phyloP scores from a whole-genome alignment of 805 yeast species.

The Tetrapisispora arboricola region DNA sequence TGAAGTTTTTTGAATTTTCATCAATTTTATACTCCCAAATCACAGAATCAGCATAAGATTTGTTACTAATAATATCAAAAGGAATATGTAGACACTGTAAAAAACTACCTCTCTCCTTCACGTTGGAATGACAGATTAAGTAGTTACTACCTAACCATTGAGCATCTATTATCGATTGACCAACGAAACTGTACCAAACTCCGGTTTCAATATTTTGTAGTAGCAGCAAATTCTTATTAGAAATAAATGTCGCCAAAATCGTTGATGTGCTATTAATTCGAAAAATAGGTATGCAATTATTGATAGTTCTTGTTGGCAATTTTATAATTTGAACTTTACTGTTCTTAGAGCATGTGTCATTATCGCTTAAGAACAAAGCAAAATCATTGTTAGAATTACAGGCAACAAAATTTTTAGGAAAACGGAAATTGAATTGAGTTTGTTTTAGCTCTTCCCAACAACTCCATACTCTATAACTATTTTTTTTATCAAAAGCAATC shows the following conservation, averaged over 20 bases:
- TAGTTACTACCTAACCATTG: constrained; percentile 27
- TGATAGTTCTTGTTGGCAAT: constrained; percentile 25
- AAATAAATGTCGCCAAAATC: constrained; percentile 20
- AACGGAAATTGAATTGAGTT: constrained; percentile 16
- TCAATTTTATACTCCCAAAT: constrained; percentile 24
- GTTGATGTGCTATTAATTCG: constrained; percentile 19
- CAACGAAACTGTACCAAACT: constrained; percentile 22
- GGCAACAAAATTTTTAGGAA: constrained; percentile 14
- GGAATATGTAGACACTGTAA: constrained; percentile 22
- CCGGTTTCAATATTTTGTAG: constrained; percentile 21
- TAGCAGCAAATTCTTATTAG: constrained; percentile 26
- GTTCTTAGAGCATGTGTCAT: constrained; percentile 13
- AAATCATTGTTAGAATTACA: constrained; percentile 22
- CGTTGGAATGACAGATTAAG: constrained; percentile 18
- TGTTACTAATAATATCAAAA: constrained; percentile 9
- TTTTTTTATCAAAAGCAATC: constrained; percentile 13
- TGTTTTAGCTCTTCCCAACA: constrained; percentile 20
- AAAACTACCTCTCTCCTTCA: constrained; percentile 12
- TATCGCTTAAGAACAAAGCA: constrained; percentile 20
- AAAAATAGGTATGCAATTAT: constrained; percentile 19
- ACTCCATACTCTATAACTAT: constrained; percentile 20
- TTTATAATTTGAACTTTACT: constrained; percentile 18
- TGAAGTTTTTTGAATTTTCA: constrained; percentile 4
- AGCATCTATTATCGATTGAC: constrained; percentile 18
- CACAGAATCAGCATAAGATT: constrained; percentile 10